A percentile compares a stretch with the other conserved stretches of the same genome.
Conservation (phyloP, 176 grass and related monocot species). For the Phoenix dactylifera region DNA sequence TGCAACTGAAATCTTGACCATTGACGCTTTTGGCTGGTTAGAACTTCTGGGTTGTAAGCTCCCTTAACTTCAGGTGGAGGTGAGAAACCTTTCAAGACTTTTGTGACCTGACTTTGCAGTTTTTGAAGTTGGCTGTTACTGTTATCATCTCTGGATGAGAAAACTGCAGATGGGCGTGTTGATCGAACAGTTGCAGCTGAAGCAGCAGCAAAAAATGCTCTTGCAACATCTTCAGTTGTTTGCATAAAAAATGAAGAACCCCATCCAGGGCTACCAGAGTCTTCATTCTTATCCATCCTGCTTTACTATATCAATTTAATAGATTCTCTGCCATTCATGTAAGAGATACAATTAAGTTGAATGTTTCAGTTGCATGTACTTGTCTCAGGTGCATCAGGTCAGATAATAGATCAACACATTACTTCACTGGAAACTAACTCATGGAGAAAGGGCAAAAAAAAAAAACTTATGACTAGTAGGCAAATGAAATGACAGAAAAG, state of each 20-base stretch:
- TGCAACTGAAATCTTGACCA: constrained; percentile 91
- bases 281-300: constrained; percentile 21
- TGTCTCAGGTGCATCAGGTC: too few species aligned
- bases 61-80: constrained; percentile 55
- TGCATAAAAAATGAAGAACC: constrained; percentile 40
- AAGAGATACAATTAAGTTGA: too few species aligned
- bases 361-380: too few species aligned
- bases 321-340: too few species aligned
- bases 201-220: constrained; percentile 49
- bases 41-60: constrained; percentile 83
- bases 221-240: constrained; percentile 63
- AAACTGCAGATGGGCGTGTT: constrained; percentile 45
- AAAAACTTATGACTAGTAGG: too few species aligned
- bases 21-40: constrained; percentile 84
- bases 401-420: too few species aligned
- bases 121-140: constrained; percentile 58
- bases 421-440: too few species aligned
- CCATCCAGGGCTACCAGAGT: constrained; percentile 23
- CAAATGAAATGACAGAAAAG: too few species aligned
- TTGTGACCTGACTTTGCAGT: constrained; percentile 69
- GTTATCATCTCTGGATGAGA: constrained; percentile 57
- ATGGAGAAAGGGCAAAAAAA: too few species aligned
- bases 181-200: constrained; percentile 59
- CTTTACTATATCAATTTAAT: too few species aligned
- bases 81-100: constrained; percentile 68